A percentile compares a stretch with the other conserved stretches of the same genome.
Conservation (phyloP, 768 basidiomycete genomes). For the Rhodotorula paludigena region DNA sequence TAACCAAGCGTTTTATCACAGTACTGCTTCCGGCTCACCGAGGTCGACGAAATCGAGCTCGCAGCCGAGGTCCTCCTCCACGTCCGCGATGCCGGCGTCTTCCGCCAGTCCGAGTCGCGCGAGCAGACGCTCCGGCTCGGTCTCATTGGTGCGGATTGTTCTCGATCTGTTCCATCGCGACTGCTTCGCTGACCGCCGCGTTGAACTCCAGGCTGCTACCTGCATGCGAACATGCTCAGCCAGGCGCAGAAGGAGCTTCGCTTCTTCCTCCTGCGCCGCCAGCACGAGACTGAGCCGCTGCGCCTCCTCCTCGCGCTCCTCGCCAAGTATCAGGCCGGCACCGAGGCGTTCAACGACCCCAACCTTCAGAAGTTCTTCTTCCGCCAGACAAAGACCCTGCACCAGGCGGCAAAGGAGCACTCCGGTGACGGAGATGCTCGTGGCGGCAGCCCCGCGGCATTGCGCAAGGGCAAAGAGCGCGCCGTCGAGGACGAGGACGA, state of each 20-base stretch:
- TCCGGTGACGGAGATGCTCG: conserved; percentile 2
- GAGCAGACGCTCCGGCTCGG: conserved; percentile 72
- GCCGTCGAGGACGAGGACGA: conserved; percentile 47
- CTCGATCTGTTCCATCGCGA: not conserved
- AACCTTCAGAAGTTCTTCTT: conserved; percentile 78
- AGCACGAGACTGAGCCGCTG: conserved; percentile 81
- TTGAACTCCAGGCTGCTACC: conserved; percentile 67
- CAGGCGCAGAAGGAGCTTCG: conserved; percentile 69
- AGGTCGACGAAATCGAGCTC: conserved; percentile 59
- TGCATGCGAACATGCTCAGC: conserved; percentile 56
- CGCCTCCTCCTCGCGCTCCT: conserved; percentile 70
- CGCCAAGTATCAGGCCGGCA: conserved; percentile 63
- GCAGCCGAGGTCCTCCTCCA: conserved; percentile 74
- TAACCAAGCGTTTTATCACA: conserved; percentile 45
- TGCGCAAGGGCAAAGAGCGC: conserved; percentile 23
- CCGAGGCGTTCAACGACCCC: conserved; percentile 69
- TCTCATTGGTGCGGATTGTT: conserved; percentile 59
- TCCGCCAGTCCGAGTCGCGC: conserved; percentile 53
- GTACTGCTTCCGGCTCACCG: conserved; percentile 70
- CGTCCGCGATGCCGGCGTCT: conserved; percentile 64
- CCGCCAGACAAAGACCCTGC: conserved; percentile 53
- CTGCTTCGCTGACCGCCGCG: not conserved
- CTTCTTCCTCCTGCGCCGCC: conserved; percentile 66
- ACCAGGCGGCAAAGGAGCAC: not conserved
- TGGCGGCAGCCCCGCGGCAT: conserved; percentile 23